Evolutionary conservation across 2,329 filamentous ascomycete species (phyloP), one percentile per base, ranked within the genome.

Genomic region (Emmonsiellopsis sp.): DNA sequence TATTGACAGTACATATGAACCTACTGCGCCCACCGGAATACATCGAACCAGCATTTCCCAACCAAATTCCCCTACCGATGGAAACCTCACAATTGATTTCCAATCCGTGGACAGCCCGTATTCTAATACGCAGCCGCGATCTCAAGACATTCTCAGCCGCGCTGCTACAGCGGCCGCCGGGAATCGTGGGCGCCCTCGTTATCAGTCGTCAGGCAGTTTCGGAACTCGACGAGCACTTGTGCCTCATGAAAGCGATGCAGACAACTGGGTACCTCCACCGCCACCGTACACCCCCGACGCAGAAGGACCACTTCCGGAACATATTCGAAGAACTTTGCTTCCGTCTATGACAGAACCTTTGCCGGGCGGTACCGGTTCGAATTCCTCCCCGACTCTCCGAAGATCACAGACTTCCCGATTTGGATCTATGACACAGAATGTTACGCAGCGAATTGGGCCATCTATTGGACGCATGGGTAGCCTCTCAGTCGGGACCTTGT

Each of bases 241-340:
- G 60, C 88, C 88, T 3, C 87, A 93, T 66, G 88, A 93, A 68
- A 92, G 87, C 58, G 88, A 93, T 65, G 87, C 88, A 3, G 88
- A 93, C 62, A 88, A 91, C 61, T 94, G 88, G 88, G 86, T 90
- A 4, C 87, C 88, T 5, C 88, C 88, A 5, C 88, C 88, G 7
- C 88, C 88, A 2, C 87, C 87, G 1, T 94, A 94, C 55, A 66
- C 63, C 21, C 66, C 61, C 7, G 64, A 71, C 42, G 50, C 56
- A 5, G 54, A 55, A 14, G 48, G 36, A 10, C 54, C 57, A 31
- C 61, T 72, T 6, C 70, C 70, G n/a, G 68, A 70, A 10, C 61
- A 68, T 54, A 56, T 72, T 9, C 62, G 60, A 57, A 60, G 63
- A 51, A 62, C 63, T 2, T 62, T 72, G 50, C 61, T 71, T 52